Percentiles rank a stretch among this genome's conserved stretches.
phyloP scores from a whole-genome alignment of 176 grass and related monocot genomes.

The Phoenix roebelenii region DNA sequence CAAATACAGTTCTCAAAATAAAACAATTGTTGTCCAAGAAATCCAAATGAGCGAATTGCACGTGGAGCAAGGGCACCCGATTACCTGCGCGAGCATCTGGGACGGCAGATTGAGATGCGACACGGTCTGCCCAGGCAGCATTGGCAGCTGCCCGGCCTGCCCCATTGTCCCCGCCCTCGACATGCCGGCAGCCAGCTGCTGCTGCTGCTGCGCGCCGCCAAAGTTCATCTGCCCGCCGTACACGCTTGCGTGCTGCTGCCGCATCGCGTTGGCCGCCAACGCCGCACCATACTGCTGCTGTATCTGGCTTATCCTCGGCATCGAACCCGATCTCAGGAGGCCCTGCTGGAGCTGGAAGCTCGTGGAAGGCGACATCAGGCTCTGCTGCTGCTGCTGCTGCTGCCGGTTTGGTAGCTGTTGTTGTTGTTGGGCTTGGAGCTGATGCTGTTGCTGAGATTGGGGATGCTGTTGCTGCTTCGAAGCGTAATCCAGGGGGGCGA shows the following conservation, averaged over 20 bases:
- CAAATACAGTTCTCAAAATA: too few species aligned
- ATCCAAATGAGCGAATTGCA: slow-evolving; percentile 3
- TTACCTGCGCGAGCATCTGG: slow-evolving; percentile 83
- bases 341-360: slow-evolving; percentile 7
- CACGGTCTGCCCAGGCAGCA: slow-evolving; percentile 59
- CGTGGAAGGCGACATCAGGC: slow-evolving; percentile 1
- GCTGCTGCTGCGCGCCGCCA: slow-evolving; percentile 52
- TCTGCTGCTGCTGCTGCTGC: slow-evolving; percentile 21
- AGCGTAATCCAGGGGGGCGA: slow-evolving; percentile 16
- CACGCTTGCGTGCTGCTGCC: slow-evolving; percentile 35
- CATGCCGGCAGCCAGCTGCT: slow-evolving; percentile 25
- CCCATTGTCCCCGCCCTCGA: slow-evolving; percentile 54
- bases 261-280: slow-evolving; percentile 21
- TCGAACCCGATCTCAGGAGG: slow-evolving; percentile 17
- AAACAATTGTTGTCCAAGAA: background rate
- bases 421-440: slow-evolving; percentile 42
- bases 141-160: slow-evolving; percentile 48
- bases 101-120: slow-evolving; percentile 63
- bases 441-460: slow-evolving; percentile 46
- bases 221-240: slow-evolving; percentile 79
- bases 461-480: slow-evolving; percentile 26
- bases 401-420: background rate
- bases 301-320: slow-evolving; percentile 16
- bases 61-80: background rate
- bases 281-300: slow-evolving; percentile 48